These are phyloP conservation scores for Alternaria angustiovoidea DNA, from an alignment of 2,329 filamentous ascomycete species.

Conservation along the genomic window DNA sequence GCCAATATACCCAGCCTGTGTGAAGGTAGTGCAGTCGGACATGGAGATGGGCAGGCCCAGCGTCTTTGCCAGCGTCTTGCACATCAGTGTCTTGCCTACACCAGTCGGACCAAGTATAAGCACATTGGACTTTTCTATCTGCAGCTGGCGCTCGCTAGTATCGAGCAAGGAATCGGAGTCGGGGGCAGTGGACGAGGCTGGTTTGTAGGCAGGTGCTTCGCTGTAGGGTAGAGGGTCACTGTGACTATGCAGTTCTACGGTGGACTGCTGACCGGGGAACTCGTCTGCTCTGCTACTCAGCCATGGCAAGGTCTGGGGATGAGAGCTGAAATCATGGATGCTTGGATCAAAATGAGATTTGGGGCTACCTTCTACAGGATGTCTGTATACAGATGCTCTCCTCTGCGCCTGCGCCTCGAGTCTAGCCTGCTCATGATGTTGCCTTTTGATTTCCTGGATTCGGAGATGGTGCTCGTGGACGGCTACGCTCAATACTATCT, in stretches of 20 bases:
- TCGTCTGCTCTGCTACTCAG: constrained; percentile 60
- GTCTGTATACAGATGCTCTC: constrained; percentile 71
- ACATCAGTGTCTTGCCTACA: constrained; percentile 95
- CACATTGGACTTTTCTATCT: constrained; percentile 95
- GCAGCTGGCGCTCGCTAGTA: constrained; percentile 62
- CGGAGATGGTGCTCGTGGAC: constrained; percentile 98
- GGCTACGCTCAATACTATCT: constrained; percentile 90
- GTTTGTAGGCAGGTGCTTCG: constrained; percentile 30
- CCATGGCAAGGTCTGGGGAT: constrained; percentile 21
- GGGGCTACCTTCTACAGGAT: constrained; percentile 77
- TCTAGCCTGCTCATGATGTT: constrained; percentile 81
- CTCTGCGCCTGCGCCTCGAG: constrained; percentile 74
- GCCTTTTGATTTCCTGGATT: constrained; percentile 76
- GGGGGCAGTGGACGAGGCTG: constrained; percentile 30
- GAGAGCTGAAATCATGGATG: constrained; percentile 3
- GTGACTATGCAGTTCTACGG: constrained; percentile 49
- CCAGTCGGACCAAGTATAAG: constrained; percentile 90
- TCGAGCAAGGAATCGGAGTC: constrained; percentile 60
- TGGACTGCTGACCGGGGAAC: constrained; percentile 67
- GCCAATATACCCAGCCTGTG: constrained; percentile 95
- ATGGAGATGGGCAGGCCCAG: constrained; percentile 97
- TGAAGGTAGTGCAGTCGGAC: constrained; percentile 94
- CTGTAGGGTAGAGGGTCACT: constrained; percentile 21
- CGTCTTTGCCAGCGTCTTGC: constrained; percentile 88
- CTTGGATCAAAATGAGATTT: constrained; percentile 21